Evolutionary conservation across 2,329 filamentous ascomycete species (phyloP).

Genomic region (Monilinia fructicola): DNA sequence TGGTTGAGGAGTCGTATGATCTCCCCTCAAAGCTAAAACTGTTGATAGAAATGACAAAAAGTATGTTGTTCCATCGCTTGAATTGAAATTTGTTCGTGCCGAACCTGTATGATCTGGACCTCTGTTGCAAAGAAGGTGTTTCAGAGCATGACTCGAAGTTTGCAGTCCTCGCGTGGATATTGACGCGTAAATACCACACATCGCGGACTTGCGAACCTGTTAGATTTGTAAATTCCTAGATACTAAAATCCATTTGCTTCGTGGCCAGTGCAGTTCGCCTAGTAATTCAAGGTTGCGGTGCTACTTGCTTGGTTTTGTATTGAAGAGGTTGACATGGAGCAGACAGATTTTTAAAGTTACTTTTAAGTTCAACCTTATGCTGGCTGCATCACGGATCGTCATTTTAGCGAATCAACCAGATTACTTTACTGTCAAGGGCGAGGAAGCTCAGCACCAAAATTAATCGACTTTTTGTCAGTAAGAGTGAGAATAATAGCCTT

Average conservation of each 20-base stretch:
- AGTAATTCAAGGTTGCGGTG: conserved; percentile 8
- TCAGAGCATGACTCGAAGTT: conserved; percentile 43
- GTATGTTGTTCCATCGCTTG: conserved; percentile 33
- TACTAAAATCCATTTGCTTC: background rate
- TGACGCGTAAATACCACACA: conserved; percentile 62
- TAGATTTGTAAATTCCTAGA: conserved; percentile 1
- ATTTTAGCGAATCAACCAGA: conserved; percentile 23
- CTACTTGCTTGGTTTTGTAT: conserved; percentile 2
- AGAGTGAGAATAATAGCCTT: background rate
- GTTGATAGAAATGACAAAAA: conserved; percentile 72
- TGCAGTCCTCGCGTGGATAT: conserved; percentile 45
- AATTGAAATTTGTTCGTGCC: conserved; percentile 40
- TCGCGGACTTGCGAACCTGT: conserved; percentile 35
- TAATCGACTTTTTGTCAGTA: conserved; percentile 3
- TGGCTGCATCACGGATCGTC: conserved; percentile 15
- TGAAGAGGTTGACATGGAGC: background rate
- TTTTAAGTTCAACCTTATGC: background rate
- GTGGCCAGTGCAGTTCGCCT: background rate
- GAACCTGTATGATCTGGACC: conserved; percentile 60
- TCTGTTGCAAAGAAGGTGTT: conserved; percentile 52
- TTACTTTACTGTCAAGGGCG: conserved; percentile 13
- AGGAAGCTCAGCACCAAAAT: conserved; percentile 7
- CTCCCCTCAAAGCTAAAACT: conserved; percentile 85
- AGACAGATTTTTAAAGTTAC: conserved; percentile 4
- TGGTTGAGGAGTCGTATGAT: conserved; percentile 70